Conservation (phyloP, 352 stramenopile genomes). For the Pythium scleroteichum region DNA sequence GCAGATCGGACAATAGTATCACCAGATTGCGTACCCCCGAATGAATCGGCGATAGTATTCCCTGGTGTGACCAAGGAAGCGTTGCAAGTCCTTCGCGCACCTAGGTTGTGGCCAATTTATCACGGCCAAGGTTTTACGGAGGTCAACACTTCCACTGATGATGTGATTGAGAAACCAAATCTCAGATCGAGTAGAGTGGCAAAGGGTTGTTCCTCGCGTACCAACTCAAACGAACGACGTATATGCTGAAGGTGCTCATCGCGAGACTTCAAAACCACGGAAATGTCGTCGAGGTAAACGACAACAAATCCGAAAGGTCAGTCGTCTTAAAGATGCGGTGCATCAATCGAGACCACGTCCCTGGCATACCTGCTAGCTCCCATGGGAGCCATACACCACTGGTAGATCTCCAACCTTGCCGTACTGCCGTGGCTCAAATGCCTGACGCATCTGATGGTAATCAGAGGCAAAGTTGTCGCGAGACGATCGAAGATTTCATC, state of each 20-base stretch:
- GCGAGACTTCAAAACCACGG: constrained; percentile 29
- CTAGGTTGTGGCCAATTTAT: constrained; percentile 11
- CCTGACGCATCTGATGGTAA: too few relatives aligned
- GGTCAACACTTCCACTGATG: constrained; percentile 11
- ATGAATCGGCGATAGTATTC: constrained; percentile 32
- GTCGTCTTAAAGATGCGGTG: constrained; percentile 28
- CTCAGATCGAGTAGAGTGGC: constrained; percentile 5
- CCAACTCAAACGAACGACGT: constrained; percentile 22
- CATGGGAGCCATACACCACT: constrained; percentile 35
- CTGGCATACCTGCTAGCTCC: constrained; percentile 40
- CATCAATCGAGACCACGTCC: constrained; percentile 42
- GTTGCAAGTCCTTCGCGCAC: constrained; percentile 17
- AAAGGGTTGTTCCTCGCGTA: constrained; percentile 28
- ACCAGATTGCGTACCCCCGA: constrained; percentile 20
- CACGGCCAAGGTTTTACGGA: constrained; percentile 16
- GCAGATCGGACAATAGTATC: constrained; percentile 20
- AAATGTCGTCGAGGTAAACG: constrained; percentile 44
- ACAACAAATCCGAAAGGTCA: constrained; percentile 37
- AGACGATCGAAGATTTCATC: constrained; percentile 27
- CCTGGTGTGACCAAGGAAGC: constrained; percentile 28
- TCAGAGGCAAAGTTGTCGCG: neutral
- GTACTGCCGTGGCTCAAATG: too few relatives aligned
- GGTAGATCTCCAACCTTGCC: too few relatives aligned
- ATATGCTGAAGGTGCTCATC: constrained; percentile 22
- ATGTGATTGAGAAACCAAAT: constrained; percentile 22